These are phyloP conservation scores for Inga leiocalycina DNA, from an alignment of 306 rosid genomes.

Conservation along the genomic window DNA sequence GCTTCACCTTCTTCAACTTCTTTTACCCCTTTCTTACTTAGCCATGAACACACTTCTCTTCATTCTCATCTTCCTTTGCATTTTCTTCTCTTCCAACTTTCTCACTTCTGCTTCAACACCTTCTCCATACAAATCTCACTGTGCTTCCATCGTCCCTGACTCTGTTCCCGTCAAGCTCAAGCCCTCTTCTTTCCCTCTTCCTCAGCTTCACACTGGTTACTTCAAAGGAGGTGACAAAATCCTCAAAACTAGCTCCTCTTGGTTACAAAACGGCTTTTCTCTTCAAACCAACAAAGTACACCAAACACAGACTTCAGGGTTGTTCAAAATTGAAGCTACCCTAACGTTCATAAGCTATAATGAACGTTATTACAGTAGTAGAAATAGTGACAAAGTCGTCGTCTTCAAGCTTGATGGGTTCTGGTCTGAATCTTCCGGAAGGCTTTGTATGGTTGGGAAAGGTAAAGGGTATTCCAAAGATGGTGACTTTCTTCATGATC, in stretches of 20 bases:
- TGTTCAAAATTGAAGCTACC: conserved; percentile 35
- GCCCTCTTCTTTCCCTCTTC: neutral
- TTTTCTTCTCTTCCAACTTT: neutral
- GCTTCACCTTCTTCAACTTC: neutral
- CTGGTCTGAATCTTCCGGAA: conserved; percentile 40
- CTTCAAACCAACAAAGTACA: neutral
- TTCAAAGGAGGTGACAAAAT: conserved; percentile 17
- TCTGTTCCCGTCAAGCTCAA: neutral
- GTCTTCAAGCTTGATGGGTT: conserved; percentile 36
- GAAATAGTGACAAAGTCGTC: neutral
- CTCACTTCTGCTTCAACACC: conserved; percentile 9
- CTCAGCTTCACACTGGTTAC: conserved; percentile 16
- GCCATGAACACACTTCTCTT: neutral
- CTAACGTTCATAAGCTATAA: conserved; percentile 10
- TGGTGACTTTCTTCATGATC: neutral
- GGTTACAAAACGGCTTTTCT: neutral
- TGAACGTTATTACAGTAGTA: neutral
- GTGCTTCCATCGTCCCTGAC: conserved; percentile 30
- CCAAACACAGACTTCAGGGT: conserved; percentile 28
- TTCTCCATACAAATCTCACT: conserved; percentile 10
- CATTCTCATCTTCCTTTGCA: conserved; percentile 12
- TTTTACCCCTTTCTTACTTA: neutral
- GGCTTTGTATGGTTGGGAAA: conserved; percentile 42
- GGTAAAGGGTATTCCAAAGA: neutral
- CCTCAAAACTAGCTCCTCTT: neutral